Conservation (phyloP, 495 filamentous ascomycete species). For the Xylaria telfairii region DNA sequence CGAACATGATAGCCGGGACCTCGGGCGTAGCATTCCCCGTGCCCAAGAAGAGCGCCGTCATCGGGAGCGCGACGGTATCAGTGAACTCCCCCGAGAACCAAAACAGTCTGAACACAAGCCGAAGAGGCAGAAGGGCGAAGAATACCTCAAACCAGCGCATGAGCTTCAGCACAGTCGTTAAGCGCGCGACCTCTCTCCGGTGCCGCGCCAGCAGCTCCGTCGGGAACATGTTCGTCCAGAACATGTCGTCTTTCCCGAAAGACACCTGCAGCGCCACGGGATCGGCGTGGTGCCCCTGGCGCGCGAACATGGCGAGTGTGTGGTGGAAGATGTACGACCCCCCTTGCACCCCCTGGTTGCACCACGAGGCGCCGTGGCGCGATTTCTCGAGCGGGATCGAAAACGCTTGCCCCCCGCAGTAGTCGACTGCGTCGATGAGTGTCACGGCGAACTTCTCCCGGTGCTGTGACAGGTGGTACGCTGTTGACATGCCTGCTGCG, state of each 20-base stretch:
- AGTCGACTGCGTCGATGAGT: conserved; percentile 68
- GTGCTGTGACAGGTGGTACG: conserved; percentile 74
- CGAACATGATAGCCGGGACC: conserved; percentile 75
- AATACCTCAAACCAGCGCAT: conserved; percentile 74
- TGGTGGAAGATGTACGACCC: conserved; percentile 82
- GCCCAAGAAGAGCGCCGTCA: conserved; percentile 81
- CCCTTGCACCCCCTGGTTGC: conserved; percentile 87
- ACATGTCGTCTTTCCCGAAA: conserved; percentile 77
- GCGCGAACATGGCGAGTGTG: conserved; percentile 77
- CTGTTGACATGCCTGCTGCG: conserved; percentile 76
- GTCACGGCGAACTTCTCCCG: conserved; percentile 77
- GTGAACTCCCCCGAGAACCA: conserved; percentile 76
- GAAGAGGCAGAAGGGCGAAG: conserved; percentile 76
- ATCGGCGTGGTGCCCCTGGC: conserved; percentile 69
- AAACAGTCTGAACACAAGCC: conserved; percentile 70
- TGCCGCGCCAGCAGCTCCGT: conserved; percentile 68
- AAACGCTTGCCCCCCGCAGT: conserved; percentile 82
- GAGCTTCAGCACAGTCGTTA: conserved; percentile 61
- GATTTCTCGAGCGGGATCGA: conserved; percentile 74
- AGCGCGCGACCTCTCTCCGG: conserved; percentile 68
- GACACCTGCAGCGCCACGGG: conserved; percentile 79
- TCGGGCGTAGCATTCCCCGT: conserved; percentile 82
- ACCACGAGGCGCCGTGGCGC: conserved; percentile 72
- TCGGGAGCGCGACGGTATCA: conserved; percentile 71
- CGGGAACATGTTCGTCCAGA: conserved; percentile 86